Percentiles rank a stretch among this genome's conserved stretches.
Evolutionary conservation across 768 basidiomycete species (phyloP).

Genomic region (Termitomyces sp.): DNA sequence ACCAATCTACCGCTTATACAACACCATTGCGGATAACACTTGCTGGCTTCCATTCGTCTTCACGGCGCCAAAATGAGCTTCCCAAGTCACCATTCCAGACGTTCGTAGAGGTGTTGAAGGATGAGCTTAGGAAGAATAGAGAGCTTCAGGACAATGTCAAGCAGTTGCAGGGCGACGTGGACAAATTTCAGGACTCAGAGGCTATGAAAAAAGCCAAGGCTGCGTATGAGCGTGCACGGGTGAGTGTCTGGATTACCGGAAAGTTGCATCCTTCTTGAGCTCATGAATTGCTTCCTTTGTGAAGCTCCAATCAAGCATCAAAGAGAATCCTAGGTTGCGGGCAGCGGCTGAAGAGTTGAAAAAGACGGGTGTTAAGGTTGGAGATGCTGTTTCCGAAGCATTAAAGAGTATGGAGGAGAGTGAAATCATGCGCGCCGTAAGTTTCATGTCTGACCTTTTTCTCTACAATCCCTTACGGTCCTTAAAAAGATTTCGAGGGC

Average conservation of each 20-base stretch:
- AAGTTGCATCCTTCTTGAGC: slow-evolving; percentile 1
- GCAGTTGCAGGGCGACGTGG: slow-evolving; percentile 95
- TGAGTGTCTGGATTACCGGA: slow-evolving; percentile 35
- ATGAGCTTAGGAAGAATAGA: slow-evolving; percentile 90
- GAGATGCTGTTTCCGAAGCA: slow-evolving; percentile 92
- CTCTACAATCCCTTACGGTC: not conserved
- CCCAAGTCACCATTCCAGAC: slow-evolving; percentile 95
- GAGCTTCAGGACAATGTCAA: slow-evolving; percentile 96
- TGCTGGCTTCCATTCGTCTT: slow-evolving; percentile 62
- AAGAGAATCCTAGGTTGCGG: slow-evolving; percentile 89
- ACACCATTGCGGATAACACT: slow-evolving; percentile 40
- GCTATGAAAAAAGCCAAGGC: slow-evolving; percentile 90
- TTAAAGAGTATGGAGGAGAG: slow-evolving; percentile 94
- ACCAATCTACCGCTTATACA: slow-evolving; percentile 22
- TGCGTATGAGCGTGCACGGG: slow-evolving; percentile 92
- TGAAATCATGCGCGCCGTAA: slow-evolving; percentile 81
- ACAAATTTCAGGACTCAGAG: slow-evolving; percentile 95
- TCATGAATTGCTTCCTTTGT: not conserved
- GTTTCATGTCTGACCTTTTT: slow-evolving; percentile 21
- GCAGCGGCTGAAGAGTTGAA: slow-evolving; percentile 92
- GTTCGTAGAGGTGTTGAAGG: slow-evolving; percentile 90
- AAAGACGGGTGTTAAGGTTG: slow-evolving; percentile 86
- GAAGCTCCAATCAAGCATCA: slow-evolving; percentile 89
- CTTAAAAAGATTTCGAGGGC: slow-evolving; percentile 72
- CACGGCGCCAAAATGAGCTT: slow-evolving; percentile 56